Percentiles rank a stretch among this genome's conserved stretches.
Conservation (phyloP, 805 yeast genomes). For the Sungouiozyma intestinalis region DNA sequence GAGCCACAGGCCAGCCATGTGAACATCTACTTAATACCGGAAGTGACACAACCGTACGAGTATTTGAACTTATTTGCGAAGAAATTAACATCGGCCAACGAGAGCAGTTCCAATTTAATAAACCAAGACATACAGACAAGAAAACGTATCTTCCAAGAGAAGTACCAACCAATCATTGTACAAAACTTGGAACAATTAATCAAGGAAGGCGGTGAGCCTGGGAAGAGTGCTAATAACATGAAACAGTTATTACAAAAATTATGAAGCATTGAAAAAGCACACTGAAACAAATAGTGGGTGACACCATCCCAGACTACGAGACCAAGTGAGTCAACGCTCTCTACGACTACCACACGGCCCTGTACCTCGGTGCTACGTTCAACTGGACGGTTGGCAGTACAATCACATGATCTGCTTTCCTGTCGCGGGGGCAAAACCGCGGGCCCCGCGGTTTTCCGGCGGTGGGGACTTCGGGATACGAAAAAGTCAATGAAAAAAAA, state of each 20-base stretch:
- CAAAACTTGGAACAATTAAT: slow-evolving; percentile 41
- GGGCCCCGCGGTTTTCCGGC: background rate
- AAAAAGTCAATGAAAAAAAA: too few species aligned
- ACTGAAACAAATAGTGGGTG: too few species aligned
- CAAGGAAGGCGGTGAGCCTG: slow-evolving; percentile 67
- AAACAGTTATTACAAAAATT: slow-evolving; percentile 10
- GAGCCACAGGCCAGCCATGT: background rate
- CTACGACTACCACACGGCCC: too few species aligned
- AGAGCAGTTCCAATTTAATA: slow-evolving; percentile 1
- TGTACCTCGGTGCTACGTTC: too few species aligned
- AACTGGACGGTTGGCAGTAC: too few species aligned
- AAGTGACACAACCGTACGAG: slow-evolving; percentile 51
- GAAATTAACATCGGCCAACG: slow-evolving; percentile 27
- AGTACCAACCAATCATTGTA: slow-evolving; percentile 38
- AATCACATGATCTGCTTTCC: too few species aligned
- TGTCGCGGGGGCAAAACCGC: background rate
- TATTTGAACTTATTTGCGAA: slow-evolving; percentile 49
- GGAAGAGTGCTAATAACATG: slow-evolving; percentile 36
- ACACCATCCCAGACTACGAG: too few species aligned
- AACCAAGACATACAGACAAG: slow-evolving; percentile 21
- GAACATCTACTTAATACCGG: slow-evolving; percentile 42
- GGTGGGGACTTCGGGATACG: background rate
- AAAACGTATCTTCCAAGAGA: slow-evolving; percentile 36
- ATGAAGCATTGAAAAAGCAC: background rate
- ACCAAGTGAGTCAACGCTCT: too few species aligned